These are phyloP conservation scores for Pseudogymnoascus pannorum DNA, from an alignment of 2,329 filamentous ascomycete species.

Conservation along the genomic window DNA sequence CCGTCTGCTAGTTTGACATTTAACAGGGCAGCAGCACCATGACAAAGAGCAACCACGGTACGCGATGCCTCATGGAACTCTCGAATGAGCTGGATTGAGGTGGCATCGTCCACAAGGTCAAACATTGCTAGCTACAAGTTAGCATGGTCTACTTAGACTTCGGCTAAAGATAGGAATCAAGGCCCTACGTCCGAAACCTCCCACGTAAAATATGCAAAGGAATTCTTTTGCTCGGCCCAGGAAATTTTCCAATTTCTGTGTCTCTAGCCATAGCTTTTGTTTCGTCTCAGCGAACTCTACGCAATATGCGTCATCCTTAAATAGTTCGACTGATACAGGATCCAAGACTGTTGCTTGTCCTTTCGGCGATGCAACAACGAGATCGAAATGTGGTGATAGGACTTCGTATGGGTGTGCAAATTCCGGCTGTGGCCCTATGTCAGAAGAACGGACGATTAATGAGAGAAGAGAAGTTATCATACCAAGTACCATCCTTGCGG, in stretches of 20 bases:
- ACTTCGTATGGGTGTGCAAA: conserved; percentile 41
- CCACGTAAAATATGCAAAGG: conserved; percentile 51
- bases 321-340: conserved; percentile 35
- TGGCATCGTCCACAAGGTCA: conserved; percentile 51
- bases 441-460: not conserved
- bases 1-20: conserved; percentile 48
- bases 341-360: conserved; percentile 41
- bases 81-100: conserved; percentile 51
- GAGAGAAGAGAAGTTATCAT: conserved; percentile 13
- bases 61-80: conserved; percentile 57
- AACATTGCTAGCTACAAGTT: conserved; percentile 45
- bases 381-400: conserved; percentile 33
- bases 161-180: not conserved
- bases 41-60: conserved; percentile 60
- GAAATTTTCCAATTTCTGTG: conserved; percentile 41
- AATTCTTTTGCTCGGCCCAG: conserved; percentile 41
- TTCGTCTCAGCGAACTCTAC: conserved; percentile 39
- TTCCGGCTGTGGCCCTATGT: conserved; percentile 34
- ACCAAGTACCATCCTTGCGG: conserved; percentile 49
- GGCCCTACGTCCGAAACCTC: conserved; percentile 47
- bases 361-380: conserved; percentile 38
- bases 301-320: conserved; percentile 33
- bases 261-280: conserved; percentile 44
- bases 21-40: conserved; percentile 57
- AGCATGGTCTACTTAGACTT: not conserved